Conservation (phyloP, 23 red algal species). For the Porphyridium purpureum region DNA sequence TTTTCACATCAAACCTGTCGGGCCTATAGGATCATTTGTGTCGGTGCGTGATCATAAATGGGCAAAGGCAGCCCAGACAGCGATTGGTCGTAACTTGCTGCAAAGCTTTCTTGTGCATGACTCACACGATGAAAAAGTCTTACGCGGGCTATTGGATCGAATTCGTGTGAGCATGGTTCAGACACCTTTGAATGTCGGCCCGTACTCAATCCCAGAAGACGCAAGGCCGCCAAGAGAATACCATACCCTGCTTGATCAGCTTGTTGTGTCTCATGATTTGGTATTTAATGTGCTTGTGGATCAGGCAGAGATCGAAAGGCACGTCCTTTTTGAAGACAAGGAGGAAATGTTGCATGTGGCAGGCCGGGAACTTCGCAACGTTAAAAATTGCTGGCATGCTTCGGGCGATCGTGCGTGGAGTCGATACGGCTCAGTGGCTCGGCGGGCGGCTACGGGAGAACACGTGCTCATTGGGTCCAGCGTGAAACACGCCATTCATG, state of each 20-base stretch:
- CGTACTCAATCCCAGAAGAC: too few relatives aligned
- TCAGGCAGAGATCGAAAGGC: constrained; percentile 40
- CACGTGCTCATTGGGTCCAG: too few relatives aligned
- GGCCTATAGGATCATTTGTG: constrained; percentile 57
- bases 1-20: constrained; percentile 44
- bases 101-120: constrained; percentile 50
- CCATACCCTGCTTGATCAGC: too few relatives aligned
- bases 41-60: constrained; percentile 38
- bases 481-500: too few relatives aligned
- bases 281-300: constrained; percentile 76
- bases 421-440: too few relatives aligned
- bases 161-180: too few relatives aligned
- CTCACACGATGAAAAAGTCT: constrained; percentile 13
- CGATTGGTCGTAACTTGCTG: constrained; percentile 15
- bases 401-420: too few relatives aligned
- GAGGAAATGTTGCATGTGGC: constrained; percentile 3
- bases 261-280: constrained; percentile 11
- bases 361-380: constrained; percentile 5
- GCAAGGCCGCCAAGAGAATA: too few relatives aligned
- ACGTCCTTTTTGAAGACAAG: constrained; percentile 22
- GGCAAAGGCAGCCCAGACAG: constrained; percentile 44
- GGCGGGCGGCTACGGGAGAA: too few relatives aligned
- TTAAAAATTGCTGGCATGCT: constrained; percentile 18
- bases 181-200: too few relatives aligned
- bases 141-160: too few relatives aligned